These are phyloP conservation scores for Rhodotorula sp. DNA, from an alignment of 1,284 basidiomycete genomes.

Conservation along the genomic window DNA sequence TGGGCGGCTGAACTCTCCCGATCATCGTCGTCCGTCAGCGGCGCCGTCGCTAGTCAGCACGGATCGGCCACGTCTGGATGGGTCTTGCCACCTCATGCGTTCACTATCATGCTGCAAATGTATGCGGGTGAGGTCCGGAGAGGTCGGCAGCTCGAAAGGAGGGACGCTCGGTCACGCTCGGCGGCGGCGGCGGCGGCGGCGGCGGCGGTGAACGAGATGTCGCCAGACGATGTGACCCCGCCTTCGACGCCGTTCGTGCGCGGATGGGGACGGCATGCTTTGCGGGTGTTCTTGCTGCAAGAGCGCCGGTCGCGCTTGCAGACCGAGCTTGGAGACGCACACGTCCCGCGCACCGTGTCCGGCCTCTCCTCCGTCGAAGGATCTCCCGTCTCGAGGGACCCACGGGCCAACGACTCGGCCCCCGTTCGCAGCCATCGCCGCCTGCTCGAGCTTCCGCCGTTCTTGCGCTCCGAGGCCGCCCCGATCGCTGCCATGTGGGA, in stretches of 20 bases:
- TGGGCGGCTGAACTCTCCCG: conserved; percentile 53
- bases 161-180: not conserved
- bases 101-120: conserved; percentile 66
- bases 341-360: not conserved
- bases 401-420: not conserved
- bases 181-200: not conserved
- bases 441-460: conserved; percentile 2
- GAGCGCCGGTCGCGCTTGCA: conserved; percentile 5
- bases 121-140: conserved; percentile 53
- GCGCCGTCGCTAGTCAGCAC: too few species aligned
- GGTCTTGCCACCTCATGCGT: conserved; percentile 64
- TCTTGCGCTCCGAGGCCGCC: conserved; percentile 26
- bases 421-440: too few species aligned
- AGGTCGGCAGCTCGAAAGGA: conserved; percentile 25
- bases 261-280: conserved; percentile 35
- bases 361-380: not conserved
- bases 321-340: conserved; percentile 9
- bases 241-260: conserved; percentile 11
- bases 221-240: not conserved
- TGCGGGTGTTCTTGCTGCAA: conserved; percentile 26
- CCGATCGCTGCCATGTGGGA: conserved; percentile 35
- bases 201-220: not conserved
- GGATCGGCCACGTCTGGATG: conserved; percentile 53
- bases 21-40: too few species aligned
- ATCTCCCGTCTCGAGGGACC: not conserved